Evolutionary conservation across 1,139 yeast genomes (phyloP).

Genomic region (Blastobotrys buckinghamii): DNA sequence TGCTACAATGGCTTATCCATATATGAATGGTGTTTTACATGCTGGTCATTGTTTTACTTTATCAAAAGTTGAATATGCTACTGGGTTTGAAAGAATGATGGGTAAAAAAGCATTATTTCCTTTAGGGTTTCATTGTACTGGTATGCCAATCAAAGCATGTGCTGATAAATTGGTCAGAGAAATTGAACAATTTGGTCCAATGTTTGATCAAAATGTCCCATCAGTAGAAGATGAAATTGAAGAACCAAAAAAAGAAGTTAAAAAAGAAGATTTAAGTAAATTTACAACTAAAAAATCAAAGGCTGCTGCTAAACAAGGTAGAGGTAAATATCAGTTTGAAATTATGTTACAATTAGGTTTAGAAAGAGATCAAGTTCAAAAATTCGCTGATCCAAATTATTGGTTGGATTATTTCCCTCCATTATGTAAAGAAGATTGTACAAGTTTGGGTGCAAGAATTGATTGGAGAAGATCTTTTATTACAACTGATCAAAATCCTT

Average conservation of each 20-base stretch:
- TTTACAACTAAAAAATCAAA: constrained; percentile 89
- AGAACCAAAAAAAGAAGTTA: constrained; percentile 37
- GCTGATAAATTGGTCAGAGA: constrained; percentile 95
- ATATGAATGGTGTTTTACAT: constrained; percentile 97
- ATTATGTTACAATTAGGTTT: constrained; percentile 94
- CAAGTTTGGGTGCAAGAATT: constrained; percentile 82
- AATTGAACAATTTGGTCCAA: constrained; percentile 81
- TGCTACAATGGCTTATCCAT: constrained; percentile 96
- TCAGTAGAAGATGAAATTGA: constrained; percentile 44
- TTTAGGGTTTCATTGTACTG: constrained; percentile 98
- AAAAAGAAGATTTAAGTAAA: constrained; percentile 73
- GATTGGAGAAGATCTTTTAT: constrained; percentile 98
- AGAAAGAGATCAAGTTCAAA: constrained; percentile 69
- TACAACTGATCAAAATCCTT: constrained; percentile 92
- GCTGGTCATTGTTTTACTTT: constrained; percentile 97
- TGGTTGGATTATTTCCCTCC: constrained; percentile 95
- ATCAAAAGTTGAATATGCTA: constrained; percentile 89
- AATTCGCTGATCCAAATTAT: constrained; percentile 82
- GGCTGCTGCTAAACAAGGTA: constrained; percentile 89
- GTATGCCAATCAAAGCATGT: constrained; percentile 96
- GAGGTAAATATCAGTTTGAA: constrained; percentile 91
- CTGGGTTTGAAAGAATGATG: constrained; percentile 91
- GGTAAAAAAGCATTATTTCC: constrained; percentile 94
- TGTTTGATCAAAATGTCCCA: constrained; percentile 63
- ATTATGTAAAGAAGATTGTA: constrained; percentile 74